Evolutionary conservation across 768 basidiomycete genomes (phyloP).

Genomic region (Trametopsis cervina): DNA sequence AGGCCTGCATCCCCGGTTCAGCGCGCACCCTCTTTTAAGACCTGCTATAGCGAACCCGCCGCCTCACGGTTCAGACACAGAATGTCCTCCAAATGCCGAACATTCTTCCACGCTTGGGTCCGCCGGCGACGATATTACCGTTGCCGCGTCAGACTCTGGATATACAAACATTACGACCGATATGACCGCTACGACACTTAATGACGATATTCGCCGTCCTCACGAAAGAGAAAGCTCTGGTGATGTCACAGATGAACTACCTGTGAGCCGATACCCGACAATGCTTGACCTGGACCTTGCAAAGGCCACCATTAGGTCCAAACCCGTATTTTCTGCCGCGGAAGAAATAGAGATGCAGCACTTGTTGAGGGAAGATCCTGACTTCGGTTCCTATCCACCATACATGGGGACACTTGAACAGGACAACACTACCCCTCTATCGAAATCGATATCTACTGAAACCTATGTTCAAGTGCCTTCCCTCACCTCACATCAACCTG

Average conservation of each 20-base stretch:
- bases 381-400: too few relatives aligned
- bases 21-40: slow-evolving; percentile 18
- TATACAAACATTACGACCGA: too few relatives aligned
- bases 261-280: background rate
- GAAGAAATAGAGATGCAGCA: background rate
- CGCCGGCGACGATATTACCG: slow-evolving; percentile 12
- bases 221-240: slow-evolving; percentile 3
- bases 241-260: slow-evolving; percentile 14
- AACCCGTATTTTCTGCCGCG: background rate
- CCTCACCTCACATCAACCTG: slow-evolving; percentile 31
- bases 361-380: too few relatives aligned
- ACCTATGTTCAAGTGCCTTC: background rate
- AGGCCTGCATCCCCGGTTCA: slow-evolving; percentile 3
- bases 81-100: background rate
- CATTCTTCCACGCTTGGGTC: slow-evolving; percentile 11
- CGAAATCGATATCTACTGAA: background rate
- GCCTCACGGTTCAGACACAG: background rate
- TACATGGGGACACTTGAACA: background rate
- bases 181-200: background rate
- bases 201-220: slow-evolving; percentile 1
- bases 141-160: slow-evolving; percentile 8
- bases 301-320: background rate
- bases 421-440: background rate
- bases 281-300: background rate
- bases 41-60: background rate